Evolutionary conservation across 306 rosid genomes (phyloP), one percentile per base, ranked within the genome.

Genomic region (Canavalia ensiformis): DNA sequence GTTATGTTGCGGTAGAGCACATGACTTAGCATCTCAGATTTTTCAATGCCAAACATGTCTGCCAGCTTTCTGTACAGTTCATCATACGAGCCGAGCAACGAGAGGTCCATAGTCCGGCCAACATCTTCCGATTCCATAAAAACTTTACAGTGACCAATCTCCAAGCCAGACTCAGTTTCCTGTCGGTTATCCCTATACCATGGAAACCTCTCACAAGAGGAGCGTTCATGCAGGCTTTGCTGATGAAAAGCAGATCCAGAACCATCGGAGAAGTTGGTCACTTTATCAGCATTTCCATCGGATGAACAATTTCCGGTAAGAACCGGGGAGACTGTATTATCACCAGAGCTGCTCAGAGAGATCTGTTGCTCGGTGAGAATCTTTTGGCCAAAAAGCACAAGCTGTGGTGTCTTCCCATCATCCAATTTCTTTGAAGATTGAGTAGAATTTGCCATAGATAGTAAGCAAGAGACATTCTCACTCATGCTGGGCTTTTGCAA

Each of bases 291-390:
- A 51, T 90, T 91, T 72, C 98, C 95, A 78, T 94, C 91, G 0
- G 93, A 90, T 1, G 87, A 94, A 82, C 89, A 89, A 70, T 89
- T 91, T 11, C 90, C 89, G 13, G 90, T 88, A 33, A 50, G 68
- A 66, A 90, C 95, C 0, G 87, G 91, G 45, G 97, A 93, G 84
- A 90, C 87, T 3, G 88, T 82, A 33, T 91, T 82, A 33, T 91
- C 97, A 0, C 86, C 86, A 7, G 97, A 93, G 88, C 86, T 85
- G 90, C 92, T 90, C 60, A 78, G 56, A 35, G 93, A 90, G 66
- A 93, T 90, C 76, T 93, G 97, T 77, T 90, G 90, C 88, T 90
- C 94, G 0, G 94, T 94, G 31, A 88, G 91, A 74, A 92, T 96
- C 28, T 87, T 88, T 67, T 92, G 88, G 74, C 98, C 97, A 12